Evolutionary conservation across 2,329 filamentous ascomycete species (phyloP).

Genomic region (Exophiala viscosa): DNA sequence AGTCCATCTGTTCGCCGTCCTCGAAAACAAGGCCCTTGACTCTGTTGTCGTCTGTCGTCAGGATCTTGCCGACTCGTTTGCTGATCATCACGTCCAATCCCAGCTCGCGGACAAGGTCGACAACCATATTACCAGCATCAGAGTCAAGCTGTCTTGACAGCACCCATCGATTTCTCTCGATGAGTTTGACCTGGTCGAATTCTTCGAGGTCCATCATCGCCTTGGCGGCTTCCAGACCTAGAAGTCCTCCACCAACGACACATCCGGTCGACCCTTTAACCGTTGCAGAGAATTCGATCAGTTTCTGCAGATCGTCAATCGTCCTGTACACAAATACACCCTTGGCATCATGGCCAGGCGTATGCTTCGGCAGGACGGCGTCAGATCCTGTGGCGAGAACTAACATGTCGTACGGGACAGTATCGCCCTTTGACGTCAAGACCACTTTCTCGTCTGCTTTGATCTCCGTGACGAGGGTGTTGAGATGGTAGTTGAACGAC

Average conservation of each 20-base stretch:
- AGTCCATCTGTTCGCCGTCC: slow-evolving; percentile 72
- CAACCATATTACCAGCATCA: slow-evolving; percentile 76
- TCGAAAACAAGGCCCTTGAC: slow-evolving; percentile 75
- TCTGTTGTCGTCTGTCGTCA: slow-evolving; percentile 62
- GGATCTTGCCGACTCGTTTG: slow-evolving; percentile 69
- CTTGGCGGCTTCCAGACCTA: slow-evolving; percentile 85
- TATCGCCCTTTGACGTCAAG: slow-evolving; percentile 64
- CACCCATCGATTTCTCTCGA: slow-evolving; percentile 81
- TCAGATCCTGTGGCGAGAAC: slow-evolving; percentile 84
- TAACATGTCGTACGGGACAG: slow-evolving; percentile 72
- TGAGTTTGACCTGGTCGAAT: slow-evolving; percentile 69
- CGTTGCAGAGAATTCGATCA: slow-evolving; percentile 68
- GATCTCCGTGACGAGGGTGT: slow-evolving; percentile 68
- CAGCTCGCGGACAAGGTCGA: slow-evolving; percentile 73
- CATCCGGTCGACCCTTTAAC: slow-evolving; percentile 66
- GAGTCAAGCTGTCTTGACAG: slow-evolving; percentile 76
- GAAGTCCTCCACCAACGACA: slow-evolving; percentile 78
- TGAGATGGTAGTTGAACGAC: slow-evolving; percentile 70
- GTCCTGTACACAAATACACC: slow-evolving; percentile 89
- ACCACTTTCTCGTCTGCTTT: slow-evolving; percentile 62
- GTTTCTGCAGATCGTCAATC: slow-evolving; percentile 71
- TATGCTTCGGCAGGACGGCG: slow-evolving; percentile 68
- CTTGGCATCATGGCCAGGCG: slow-evolving; percentile 71
- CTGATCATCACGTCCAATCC: slow-evolving; percentile 77
- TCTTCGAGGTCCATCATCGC: slow-evolving; percentile 82